Percentiles rank a stretch among this genome's conserved stretches.
These are phyloP conservation scores for Ruellia speciosa DNA, from an alignment of 305 asterid species.

Conservation along the genomic window DNA sequence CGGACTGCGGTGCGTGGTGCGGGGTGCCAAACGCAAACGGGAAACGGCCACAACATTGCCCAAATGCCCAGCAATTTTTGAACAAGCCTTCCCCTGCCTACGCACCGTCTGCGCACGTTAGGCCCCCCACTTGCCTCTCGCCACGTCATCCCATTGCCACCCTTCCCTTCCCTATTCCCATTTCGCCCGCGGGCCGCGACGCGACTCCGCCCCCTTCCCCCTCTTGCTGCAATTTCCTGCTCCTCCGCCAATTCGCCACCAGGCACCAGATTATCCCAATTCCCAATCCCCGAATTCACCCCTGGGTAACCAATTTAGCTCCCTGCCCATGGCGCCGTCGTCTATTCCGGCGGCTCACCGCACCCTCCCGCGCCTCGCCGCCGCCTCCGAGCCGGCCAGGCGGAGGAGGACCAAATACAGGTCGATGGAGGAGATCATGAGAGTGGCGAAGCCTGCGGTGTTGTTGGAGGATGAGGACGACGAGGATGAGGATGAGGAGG, in stretches of 20 bases:
- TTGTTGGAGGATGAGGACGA: slow-evolving; percentile 16
- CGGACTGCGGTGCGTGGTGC: too few relatives aligned
- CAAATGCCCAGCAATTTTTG: not conserved
- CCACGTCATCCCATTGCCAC: slow-evolving; percentile 43
- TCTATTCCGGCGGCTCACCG: slow-evolving; percentile 26
- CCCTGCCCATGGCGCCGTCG: slow-evolving; percentile 46
- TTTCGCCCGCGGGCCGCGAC: too few relatives aligned
- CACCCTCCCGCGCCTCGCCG: slow-evolving; percentile 8
- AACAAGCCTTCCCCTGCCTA: slow-evolving; percentile 16
- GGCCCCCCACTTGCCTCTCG: slow-evolving; percentile 21
- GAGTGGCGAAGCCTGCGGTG: slow-evolving; percentile 48
- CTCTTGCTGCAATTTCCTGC: not conserved
- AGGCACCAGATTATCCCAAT: not conserved
- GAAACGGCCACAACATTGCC: not conserved
- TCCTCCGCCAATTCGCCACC: not conserved
- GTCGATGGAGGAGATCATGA: slow-evolving; percentile 63
- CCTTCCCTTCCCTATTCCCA: slow-evolving; percentile 25
- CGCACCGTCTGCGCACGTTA: slow-evolving; percentile 27
- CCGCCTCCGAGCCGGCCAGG: slow-evolving; percentile 15
- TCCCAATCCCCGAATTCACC: slow-evolving; percentile 21
- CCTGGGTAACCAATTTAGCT: slow-evolving; percentile 19
- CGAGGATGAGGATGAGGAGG: slow-evolving; percentile 15
- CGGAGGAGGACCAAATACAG: slow-evolving; percentile 27
- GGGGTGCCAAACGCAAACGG: not conserved
- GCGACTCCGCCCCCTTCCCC: not conserved